Evolutionary conservation across 2,329 filamentous ascomycete species (phyloP).

Genomic region (Trichoderma sp.): DNA sequence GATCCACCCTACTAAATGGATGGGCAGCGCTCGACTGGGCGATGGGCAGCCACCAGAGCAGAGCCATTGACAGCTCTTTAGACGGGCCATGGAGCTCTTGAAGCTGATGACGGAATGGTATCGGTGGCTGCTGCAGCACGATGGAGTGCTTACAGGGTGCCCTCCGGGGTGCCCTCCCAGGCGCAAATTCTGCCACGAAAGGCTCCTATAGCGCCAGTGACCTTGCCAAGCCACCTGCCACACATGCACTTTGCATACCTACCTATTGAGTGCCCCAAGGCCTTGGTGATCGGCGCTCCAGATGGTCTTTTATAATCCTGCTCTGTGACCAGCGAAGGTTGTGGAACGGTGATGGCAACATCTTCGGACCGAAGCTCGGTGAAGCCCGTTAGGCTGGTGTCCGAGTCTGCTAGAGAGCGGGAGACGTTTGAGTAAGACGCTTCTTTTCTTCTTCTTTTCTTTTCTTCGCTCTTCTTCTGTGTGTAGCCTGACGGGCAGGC

Average conservation of each 20-base stretch:
- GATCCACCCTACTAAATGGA: not conserved
- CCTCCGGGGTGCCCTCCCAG: not conserved
- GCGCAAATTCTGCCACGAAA: not conserved
- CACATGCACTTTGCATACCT: slow-evolving; percentile 5
- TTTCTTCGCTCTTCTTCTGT: not conserved
- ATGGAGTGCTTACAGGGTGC: not conserved
- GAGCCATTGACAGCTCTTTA: not conserved
- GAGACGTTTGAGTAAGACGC: slow-evolving; percentile 39
- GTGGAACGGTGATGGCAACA: slow-evolving; percentile 24
- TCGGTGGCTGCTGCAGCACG: not conserved
- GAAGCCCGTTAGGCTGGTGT: slow-evolving; percentile 20
- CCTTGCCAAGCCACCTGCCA: not conserved
- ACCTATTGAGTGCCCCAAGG: not conserved
- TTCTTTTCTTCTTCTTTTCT: not conserved
- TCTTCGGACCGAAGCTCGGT: slow-evolving; percentile 8
- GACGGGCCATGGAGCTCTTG: not conserved
- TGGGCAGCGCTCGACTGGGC: not conserved
- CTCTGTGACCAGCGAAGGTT: slow-evolving; percentile 10
- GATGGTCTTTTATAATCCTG: slow-evolving; percentile 11
- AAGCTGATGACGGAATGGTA: not conserved
- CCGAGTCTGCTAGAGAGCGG: slow-evolving; percentile 38
- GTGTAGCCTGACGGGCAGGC: not conserved
- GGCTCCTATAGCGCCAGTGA: not conserved
- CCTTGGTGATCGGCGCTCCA: slow-evolving; percentile 20
- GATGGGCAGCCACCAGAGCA: not conserved